Percentiles rank a stretch among this genome's conserved stretches.
Conservation (phyloP, 2,329 filamentous ascomycete genomes). For the Nectriaceae sp. region DNA sequence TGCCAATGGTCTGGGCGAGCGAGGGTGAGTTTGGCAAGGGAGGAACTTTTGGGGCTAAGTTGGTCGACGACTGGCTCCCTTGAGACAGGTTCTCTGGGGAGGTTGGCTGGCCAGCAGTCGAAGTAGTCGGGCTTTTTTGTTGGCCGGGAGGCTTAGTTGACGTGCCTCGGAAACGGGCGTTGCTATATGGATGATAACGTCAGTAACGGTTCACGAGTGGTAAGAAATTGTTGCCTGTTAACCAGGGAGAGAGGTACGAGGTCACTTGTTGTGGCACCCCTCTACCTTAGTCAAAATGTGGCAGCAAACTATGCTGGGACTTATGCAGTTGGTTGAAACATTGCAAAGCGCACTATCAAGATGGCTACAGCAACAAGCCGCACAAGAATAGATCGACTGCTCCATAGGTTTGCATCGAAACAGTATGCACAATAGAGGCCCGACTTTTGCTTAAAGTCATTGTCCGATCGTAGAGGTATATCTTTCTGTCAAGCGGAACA, state of each 20-base stretch:
- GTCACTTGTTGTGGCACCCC: not conserved
- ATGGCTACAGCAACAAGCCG: not conserved
- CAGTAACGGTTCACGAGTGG: not conserved
- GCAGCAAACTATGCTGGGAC: slow-evolving; percentile 26
- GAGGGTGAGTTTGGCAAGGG: slow-evolving; percentile 65
- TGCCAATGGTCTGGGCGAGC: slow-evolving; percentile 66
- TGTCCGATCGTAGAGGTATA: not conserved
- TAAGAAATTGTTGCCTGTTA: too few relatives aligned
- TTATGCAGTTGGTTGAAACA: slow-evolving; percentile 20
- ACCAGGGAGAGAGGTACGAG: not conserved
- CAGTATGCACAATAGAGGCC: not conserved
- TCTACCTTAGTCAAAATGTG: slow-evolving; percentile 4
- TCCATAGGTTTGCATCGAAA: not conserved
- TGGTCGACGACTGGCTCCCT: slow-evolving; percentile 53
- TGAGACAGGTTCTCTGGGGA: slow-evolving; percentile 49
- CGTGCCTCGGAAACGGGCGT: slow-evolving; percentile 60
- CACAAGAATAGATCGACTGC: not conserved
- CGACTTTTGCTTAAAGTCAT: not conserved
- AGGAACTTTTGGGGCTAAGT: slow-evolving; percentile 58
- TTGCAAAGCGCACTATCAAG: slow-evolving; percentile 5
- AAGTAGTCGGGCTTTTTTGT: slow-evolving; percentile 54
- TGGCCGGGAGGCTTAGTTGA: slow-evolving; percentile 52
- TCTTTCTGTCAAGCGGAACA: not conserved
- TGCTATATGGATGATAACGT: slow-evolving; percentile 38
- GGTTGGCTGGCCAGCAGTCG: slow-evolving; percentile 47